These are phyloP conservation scores for Debaryomyces psychrophilus DNA, from an alignment of 1,139 yeast species.

Conservation along the genomic window DNA sequence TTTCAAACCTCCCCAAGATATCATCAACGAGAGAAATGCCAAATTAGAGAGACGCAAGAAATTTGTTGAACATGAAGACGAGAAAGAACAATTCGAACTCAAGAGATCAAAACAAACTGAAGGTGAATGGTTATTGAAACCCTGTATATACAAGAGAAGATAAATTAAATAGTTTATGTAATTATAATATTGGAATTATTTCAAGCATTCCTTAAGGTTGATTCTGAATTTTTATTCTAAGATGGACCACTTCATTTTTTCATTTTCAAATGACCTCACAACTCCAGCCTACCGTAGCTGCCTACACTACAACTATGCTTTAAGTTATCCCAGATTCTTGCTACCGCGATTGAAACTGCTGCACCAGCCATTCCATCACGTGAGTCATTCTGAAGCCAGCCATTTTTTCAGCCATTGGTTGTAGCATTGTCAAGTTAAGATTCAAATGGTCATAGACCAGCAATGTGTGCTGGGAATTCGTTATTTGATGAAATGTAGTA, in stretches of 20 bases:
- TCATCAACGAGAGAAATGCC: conserved; percentile 64
- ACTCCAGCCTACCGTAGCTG: no score
- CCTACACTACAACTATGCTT: no score
- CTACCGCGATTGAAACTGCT: neutral
- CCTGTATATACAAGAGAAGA: conserved; percentile 93
- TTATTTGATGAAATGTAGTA: neutral
- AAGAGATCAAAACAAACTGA: conserved; percentile 66
- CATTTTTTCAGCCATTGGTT: conserved; percentile 6
- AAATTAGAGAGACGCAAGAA: conserved; percentile 66
- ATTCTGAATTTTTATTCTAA: no score
- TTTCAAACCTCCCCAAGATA: conserved; percentile 79
- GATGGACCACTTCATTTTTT: no score
- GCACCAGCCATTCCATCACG: conserved; percentile 13
- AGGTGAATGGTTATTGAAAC: conserved; percentile 88
- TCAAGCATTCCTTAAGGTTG: no score
- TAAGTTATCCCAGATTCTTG: no score
- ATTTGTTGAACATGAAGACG: conserved; percentile 71
- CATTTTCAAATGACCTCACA: no score
- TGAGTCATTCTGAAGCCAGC: conserved; percentile 16
- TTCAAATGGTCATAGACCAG: conserved; percentile 6
- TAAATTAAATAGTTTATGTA: conserved; percentile 28
- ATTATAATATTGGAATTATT: neutral
- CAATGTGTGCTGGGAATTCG: conserved; percentile 2
- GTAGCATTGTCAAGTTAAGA: neutral
- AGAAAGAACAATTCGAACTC: conserved; percentile 57